Percentiles rank a stretch among this genome's conserved stretches.
Conservation (phyloP, 805 yeast species). For the Wickerhamomyces xylosicus region DNA sequence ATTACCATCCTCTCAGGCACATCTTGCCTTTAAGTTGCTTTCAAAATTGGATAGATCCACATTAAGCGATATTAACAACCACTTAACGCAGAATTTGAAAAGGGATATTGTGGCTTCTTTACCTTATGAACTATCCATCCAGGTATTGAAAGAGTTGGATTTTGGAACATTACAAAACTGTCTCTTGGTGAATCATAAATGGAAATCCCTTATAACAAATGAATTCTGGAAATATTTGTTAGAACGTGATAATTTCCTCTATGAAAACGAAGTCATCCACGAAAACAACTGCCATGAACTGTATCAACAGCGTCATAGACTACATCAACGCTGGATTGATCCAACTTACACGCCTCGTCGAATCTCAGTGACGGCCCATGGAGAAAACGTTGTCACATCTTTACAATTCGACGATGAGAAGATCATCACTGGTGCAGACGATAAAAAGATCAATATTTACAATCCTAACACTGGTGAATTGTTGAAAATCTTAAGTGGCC, state of each 20-base stretch:
- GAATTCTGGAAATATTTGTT: constrained; percentile 64
- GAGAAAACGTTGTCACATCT: constrained; percentile 84
- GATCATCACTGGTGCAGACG: constrained; percentile 90
- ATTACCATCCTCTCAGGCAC: constrained; percentile 36
- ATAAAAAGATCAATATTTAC: constrained; percentile 69
- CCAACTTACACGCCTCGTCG: constrained; percentile 59
- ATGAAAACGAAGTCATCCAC: constrained; percentile 23
- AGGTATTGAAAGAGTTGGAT: constrained; percentile 58
- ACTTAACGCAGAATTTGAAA: constrained; percentile 44
- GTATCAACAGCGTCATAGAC: constrained; percentile 15
- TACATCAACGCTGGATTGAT: constrained; percentile 65
- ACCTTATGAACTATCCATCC: constrained; percentile 66
- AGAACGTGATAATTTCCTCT: constrained; percentile 49
- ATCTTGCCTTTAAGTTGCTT: constrained; percentile 42
- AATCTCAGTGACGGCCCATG: constrained; percentile 59
- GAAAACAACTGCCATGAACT: constrained; percentile 4
- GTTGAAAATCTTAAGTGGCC: constrained; percentile 61
- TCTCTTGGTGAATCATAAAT: constrained; percentile 53
- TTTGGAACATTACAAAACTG: constrained; percentile 48
- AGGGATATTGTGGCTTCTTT: constrained; percentile 63
- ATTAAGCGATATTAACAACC: constrained; percentile 46
- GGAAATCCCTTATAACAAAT: constrained; percentile 58
- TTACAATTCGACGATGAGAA: constrained; percentile 85
- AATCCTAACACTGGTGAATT: constrained; percentile 64
- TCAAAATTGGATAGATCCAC: constrained; percentile 49